phyloP scores from a whole-genome alignment of 2,329 filamentous ascomycete species.

The Diaporthe caulivora region DNA sequence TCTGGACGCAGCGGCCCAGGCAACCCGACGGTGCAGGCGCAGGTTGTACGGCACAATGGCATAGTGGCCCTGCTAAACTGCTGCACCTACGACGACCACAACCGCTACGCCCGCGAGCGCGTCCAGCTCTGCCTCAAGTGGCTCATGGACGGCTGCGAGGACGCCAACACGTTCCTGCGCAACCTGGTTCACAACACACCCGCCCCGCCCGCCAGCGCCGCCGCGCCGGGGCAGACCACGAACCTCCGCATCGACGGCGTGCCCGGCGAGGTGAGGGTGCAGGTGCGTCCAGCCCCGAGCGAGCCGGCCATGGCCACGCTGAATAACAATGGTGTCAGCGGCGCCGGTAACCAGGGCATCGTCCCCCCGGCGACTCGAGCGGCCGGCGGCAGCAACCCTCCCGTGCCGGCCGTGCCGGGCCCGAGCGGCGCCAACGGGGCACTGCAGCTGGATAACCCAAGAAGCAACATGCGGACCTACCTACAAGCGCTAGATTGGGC shows the following conservation, averaged over 20 bases:
- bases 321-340: conserved; percentile 29
- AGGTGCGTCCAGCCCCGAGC: conserved; percentile 54
- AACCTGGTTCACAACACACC: conserved; percentile 67
- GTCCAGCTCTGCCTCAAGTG: conserved; percentile 91
- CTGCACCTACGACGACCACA: conserved; percentile 91
- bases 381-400: background rate
- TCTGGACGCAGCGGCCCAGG: conserved; percentile 70
- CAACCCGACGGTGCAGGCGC: conserved; percentile 83
- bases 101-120: conserved; percentile 93
- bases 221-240: conserved; percentile 47
- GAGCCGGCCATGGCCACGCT: conserved; percentile 37
- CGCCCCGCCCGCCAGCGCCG: conserved; percentile 47
- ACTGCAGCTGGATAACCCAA: conserved; percentile 26
- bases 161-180: conserved; percentile 78
- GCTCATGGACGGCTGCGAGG: conserved; percentile 80
- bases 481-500: conserved; percentile 38
- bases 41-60: conserved; percentile 86
- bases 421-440: conserved; percentile 20
- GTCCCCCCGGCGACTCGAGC: conserved; percentile 16
- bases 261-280: conserved; percentile 67
- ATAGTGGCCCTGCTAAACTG: conserved; percentile 90
- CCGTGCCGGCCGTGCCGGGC: conserved; percentile 26
- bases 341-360: conserved; percentile 4
- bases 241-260: conserved; percentile 68
- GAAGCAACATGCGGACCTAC: conserved; percentile 37